phyloP scores from a whole-genome alignment of 805 yeast species.

The Vanderwaltozyma polyspora region DNA sequence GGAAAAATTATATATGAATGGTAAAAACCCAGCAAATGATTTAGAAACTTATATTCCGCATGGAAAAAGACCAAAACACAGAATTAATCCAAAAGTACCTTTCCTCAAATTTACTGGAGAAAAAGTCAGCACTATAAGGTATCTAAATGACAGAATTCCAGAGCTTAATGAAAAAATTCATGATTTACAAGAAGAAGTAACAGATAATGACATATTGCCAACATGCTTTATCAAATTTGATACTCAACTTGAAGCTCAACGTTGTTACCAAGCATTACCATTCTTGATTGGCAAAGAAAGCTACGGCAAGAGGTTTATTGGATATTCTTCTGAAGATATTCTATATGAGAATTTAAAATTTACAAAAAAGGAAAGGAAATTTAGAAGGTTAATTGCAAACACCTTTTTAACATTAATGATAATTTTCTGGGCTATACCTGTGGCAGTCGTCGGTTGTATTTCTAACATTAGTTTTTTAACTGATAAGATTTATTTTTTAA shows the following conservation, averaged over 20 bases:
- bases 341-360: conserved; percentile 70
- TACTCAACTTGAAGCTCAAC: conserved; percentile 77
- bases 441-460: conserved; percentile 91
- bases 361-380: conserved; percentile 43
- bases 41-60: conserved; percentile 49
- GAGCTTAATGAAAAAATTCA: conserved; percentile 58
- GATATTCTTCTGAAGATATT: conserved; percentile 70
- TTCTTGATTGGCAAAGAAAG: conserved; percentile 36
- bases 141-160: conserved; percentile 54
- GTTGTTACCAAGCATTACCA: conserved; percentile 75
- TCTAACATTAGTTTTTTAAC: conserved; percentile 76
- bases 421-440: conserved; percentile 93
- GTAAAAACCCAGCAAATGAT: conserved; percentile 46
- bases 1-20: conserved; percentile 14
- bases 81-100: conserved; percentile 39
- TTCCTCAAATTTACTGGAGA: conserved; percentile 35
- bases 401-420: conserved; percentile 56
- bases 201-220: conserved; percentile 37
- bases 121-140: conserved; percentile 75
- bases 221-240: conserved; percentile 76
- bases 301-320: conserved; percentile 39
- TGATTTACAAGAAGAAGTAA: not conserved
- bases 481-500: conserved; percentile 57
- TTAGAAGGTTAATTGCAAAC: conserved; percentile 48
- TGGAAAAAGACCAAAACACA: conserved; percentile 78